Percentiles rank a stretch among this genome's conserved stretches.
phyloP scores from a whole-genome alignment of 495 filamentous ascomycete species.

The Aspergillus nidulans region DNA sequence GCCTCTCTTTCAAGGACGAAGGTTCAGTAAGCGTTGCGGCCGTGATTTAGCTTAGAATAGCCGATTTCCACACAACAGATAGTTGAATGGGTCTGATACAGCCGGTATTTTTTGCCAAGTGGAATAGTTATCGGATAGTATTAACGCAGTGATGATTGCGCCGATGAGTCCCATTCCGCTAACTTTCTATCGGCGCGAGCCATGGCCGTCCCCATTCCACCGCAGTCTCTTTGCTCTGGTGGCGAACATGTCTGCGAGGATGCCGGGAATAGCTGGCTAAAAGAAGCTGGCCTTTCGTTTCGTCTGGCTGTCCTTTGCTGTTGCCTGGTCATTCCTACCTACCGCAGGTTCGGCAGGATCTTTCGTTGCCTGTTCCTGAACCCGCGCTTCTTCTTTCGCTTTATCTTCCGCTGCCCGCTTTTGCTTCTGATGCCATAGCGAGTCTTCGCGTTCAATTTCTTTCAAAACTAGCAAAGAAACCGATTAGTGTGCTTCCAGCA shows the following conservation, averaged over 20 bases:
- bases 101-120: too few relatives aligned
- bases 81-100: too few relatives aligned
- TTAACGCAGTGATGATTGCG: too few relatives aligned
- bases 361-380: slow-evolving; percentile 8
- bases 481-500: neutral
- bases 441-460: slow-evolving; percentile 77
- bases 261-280: slow-evolving; percentile 11
- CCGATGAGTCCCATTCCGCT: too few relatives aligned
- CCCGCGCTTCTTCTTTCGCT: neutral
- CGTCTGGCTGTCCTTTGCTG: slow-evolving; percentile 14
- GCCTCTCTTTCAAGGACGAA: too few relatives aligned
- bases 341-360: slow-evolving; percentile 15
- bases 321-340: slow-evolving; percentile 6
- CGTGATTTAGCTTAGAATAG: too few relatives aligned
- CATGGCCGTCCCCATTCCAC: too few relatives aligned
- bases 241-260: neutral
- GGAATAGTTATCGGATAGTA: too few relatives aligned
- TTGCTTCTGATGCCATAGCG: slow-evolving; percentile 49
- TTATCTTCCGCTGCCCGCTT: slow-evolving; percentile 11
- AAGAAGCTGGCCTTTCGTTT: slow-evolving; percentile 35
- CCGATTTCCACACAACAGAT: too few relatives aligned
- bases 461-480: slow-evolving; percentile 53
- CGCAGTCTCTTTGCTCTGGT: too few relatives aligned
- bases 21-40: too few relatives aligned
- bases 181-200: too few relatives aligned